A percentile compares a stretch with the other conserved stretches of the same genome.
These are phyloP conservation scores for Viscum album DNA, from an alignment of 177 flowering plant species.

Conservation along the genomic window DNA sequence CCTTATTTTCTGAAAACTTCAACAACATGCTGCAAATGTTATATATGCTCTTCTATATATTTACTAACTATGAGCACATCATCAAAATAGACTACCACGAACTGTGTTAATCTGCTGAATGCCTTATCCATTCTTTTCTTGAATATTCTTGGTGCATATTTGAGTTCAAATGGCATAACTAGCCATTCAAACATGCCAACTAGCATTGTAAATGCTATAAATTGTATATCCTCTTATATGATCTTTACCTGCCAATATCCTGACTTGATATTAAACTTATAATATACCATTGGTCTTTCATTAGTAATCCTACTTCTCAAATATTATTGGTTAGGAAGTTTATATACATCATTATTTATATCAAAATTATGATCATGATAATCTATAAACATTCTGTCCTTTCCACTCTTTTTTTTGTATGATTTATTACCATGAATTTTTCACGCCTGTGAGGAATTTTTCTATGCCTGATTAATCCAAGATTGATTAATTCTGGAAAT, in stretches of 20 bases:
- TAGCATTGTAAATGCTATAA: neutral
- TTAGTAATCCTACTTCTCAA: neutral
- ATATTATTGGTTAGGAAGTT: neutral
- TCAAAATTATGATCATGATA: neutral
- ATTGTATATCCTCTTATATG: neutral
- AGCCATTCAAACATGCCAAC: neutral
- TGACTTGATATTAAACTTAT: neutral
- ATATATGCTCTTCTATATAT: neutral
- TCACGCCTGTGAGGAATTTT: neutral
- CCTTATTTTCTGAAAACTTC: neutral
- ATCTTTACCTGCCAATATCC: neutral
- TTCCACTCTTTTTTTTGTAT: neutral
- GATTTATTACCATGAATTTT: neutral
- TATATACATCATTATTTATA: neutral
- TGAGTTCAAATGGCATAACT: neutral
- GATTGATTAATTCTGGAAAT: neutral
- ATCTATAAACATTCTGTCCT: neutral
- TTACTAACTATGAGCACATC: neutral
- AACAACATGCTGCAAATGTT: neutral
- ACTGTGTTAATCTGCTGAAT: neutral
- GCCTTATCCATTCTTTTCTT: neutral
- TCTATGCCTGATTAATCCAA: neutral
- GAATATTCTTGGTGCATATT: neutral
- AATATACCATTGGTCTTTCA: neutral
- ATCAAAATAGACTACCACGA: neutral